These are phyloP conservation scores for Aspergillus sergii DNA, from an alignment of 2,329 filamentous ascomycete genomes.

Conservation along the genomic window DNA sequence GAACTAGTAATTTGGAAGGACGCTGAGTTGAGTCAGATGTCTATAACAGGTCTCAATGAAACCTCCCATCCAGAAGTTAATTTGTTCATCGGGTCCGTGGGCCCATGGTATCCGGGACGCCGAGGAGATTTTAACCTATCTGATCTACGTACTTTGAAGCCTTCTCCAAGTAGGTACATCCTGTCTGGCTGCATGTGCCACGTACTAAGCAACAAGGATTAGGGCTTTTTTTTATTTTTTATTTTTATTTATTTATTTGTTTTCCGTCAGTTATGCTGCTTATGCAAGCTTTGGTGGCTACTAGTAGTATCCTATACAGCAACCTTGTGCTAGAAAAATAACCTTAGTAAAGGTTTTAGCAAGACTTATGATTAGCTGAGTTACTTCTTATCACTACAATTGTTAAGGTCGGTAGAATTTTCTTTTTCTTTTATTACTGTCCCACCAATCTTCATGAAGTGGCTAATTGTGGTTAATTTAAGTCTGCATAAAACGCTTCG, in stretches of 20 bases:
- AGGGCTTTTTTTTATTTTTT: too few relatives aligned
- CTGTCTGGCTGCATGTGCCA: too few relatives aligned
- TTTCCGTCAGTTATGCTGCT: neutral
- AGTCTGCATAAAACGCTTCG: conserved; percentile 17
- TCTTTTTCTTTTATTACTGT: neutral
- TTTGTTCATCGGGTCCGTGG: neutral
- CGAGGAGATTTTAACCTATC: neutral
- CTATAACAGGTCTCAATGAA: too few relatives aligned
- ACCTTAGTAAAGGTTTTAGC: neutral
- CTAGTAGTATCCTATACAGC: neutral
- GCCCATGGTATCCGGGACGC: neutral
- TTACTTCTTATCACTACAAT: neutral
- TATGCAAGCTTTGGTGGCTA: neutral
- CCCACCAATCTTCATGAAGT: neutral
- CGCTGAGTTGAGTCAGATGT: neutral
- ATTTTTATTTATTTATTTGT: too few relatives aligned
- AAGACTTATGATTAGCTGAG: neutral
- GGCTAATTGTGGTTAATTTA: neutral
- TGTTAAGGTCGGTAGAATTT: neutral
- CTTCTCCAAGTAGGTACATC: too few relatives aligned
- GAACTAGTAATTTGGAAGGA: neutral
- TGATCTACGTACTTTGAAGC: neutral
- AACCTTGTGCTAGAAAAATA: neutral
- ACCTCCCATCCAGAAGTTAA: neutral
- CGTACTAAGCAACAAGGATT: too few relatives aligned